phyloP scores from a whole-genome alignment of 2,329 filamentous ascomycete species.

The Tolypocladium inflatum region DNA sequence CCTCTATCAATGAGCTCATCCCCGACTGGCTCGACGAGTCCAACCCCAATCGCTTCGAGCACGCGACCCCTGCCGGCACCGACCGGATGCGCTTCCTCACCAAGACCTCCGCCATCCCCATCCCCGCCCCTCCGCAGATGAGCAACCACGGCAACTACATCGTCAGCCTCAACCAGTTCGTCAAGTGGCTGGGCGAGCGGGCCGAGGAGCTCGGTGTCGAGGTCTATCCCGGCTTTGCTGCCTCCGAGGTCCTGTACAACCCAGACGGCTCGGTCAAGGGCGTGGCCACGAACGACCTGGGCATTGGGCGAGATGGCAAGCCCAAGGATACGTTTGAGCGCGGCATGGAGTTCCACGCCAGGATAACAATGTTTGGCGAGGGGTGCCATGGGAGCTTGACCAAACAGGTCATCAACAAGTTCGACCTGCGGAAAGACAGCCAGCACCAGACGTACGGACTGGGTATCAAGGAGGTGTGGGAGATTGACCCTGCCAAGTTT shows the following conservation, averaged over 20 bases:
- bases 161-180: conserved; percentile 87
- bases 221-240: conserved; percentile 92
- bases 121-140: conserved; percentile 94
- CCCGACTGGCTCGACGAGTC: conserved; percentile 88
- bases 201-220: conserved; percentile 97
- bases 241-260: conserved; percentile 83
- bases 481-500: conserved; percentile 88
- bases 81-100: conserved; percentile 96
- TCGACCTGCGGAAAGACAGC: conserved; percentile 78
- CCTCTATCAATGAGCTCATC: conserved; percentile 78
- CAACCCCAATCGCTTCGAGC: conserved; percentile 80
- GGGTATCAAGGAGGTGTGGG: conserved; percentile 96
- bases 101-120: conserved; percentile 63
- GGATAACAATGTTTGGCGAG: conserved; percentile 84
- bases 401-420: conserved; percentile 93
- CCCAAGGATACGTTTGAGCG: conserved; percentile 88
- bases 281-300: conserved; percentile 92
- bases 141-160: conserved; percentile 98
- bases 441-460: conserved; percentile 93
- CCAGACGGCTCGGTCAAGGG: conserved; percentile 82
- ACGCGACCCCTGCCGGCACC: conserved; percentile 70
- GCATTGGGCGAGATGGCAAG: conserved; percentile 70
- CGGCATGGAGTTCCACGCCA: conserved; percentile 96
- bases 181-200: conserved; percentile 89
- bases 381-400: conserved; percentile 92